Conservation (phyloP, 2,329 filamentous ascomycete species). For the Diplodia seriata region DNA sequence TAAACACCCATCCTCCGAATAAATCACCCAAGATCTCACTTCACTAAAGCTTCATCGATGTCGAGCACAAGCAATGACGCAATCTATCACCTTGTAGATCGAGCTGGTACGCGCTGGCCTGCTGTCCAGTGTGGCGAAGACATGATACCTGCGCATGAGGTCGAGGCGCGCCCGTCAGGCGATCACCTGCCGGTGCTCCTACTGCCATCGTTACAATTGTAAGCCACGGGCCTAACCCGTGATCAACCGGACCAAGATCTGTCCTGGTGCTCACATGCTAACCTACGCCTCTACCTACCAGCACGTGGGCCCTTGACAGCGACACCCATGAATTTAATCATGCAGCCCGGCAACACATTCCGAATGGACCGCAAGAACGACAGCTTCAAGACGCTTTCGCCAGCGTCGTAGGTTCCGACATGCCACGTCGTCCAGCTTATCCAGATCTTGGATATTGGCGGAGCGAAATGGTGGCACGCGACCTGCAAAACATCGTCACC, state of each 20-base stretch:
- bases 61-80: neutral
- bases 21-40: neutral
- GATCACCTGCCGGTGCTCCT: slow-evolving; percentile 3
- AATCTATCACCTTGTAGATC: neutral
- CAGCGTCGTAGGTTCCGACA: neutral
- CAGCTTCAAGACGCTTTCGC: slow-evolving; percentile 1
- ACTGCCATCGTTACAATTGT: neutral
- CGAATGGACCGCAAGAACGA: neutral
- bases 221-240: neutral
- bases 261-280: neutral
- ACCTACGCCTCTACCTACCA: neutral
- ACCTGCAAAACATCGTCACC: neutral
- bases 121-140: neutral
- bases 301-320: neutral
- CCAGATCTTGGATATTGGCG: slow-evolving; percentile 4
- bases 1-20: neutral
- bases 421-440: neutral
- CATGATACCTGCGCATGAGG: neutral
- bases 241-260: neutral
- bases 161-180: neutral
- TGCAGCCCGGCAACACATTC: neutral
- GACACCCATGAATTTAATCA: slow-evolving; percentile 6
- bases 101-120: neutral
- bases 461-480: neutral
- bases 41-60: neutral